Conservation (phyloP, 768 basidiomycete genomes). For the Macrocybe gigantea region DNA sequence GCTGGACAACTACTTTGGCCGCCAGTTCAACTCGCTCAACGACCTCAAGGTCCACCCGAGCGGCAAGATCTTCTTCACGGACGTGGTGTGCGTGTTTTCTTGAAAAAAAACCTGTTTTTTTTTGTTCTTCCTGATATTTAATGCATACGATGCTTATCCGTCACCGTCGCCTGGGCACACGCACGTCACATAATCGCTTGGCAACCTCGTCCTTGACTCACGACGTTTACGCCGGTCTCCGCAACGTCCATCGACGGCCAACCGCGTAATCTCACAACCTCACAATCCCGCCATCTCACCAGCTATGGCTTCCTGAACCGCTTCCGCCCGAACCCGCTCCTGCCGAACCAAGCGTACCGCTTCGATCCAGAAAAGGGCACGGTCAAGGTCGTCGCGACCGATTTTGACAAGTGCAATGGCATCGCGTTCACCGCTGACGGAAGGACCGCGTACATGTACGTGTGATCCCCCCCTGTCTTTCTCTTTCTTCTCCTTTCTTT, state of each 20-base stretch:
- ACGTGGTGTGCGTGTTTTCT: conserved; percentile 43
- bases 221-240: too few relatives aligned
- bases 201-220: neutral
- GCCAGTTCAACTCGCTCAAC: conserved; percentile 80
- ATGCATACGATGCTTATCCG: too few relatives aligned
- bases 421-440: conserved; percentile 69
- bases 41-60: conserved; percentile 73
- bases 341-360: conserved; percentile 76
- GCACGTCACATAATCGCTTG: too few relatives aligned
- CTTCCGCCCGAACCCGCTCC: conserved; percentile 60
- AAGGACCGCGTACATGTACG: conserved; percentile 56
- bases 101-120: too few relatives aligned
- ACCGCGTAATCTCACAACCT: too few relatives aligned
- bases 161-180: too few relatives aligned
- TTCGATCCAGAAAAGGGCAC: conserved; percentile 61
- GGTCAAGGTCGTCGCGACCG: conserved; percentile 70
- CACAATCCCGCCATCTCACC: neutral
- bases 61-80: conserved; percentile 72
- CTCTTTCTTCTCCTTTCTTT: neutral
- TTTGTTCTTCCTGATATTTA: too few relatives aligned
- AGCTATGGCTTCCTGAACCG: conserved; percentile 62
- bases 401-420: conserved; percentile 70
- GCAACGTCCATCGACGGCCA: too few relatives aligned
- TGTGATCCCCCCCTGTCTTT: neutral
- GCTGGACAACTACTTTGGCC: conserved; percentile 73